Base-by-base conservation (phyloP, 2,329 filamentous ascomycete species). In the Calonectria pseudoturangicola region DNA sequence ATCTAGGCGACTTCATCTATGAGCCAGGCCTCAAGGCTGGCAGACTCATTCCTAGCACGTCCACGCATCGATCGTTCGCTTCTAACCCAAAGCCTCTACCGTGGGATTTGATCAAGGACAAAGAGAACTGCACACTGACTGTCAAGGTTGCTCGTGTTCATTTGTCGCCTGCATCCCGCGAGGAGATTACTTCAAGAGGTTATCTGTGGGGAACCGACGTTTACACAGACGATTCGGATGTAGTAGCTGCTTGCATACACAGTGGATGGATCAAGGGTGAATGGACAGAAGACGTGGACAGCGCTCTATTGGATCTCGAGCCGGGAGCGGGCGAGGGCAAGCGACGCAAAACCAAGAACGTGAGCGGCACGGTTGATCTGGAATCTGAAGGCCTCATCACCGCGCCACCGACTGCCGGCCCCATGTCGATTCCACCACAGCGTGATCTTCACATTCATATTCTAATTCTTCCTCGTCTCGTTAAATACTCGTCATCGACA, bases 191-290 rank as follows among this genome's bases (percentile, higher is more conserved):
- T 13, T 86, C 91, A 9, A 91, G 95, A 41, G 90, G 93, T 25
- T 94, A 94, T 9, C 83, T 99, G 0, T 99, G 96, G 96, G 97
- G 97, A 1, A 97, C 95, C 0, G 96, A 97, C 45, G 90, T 99
- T 8, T 98, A 98, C 82, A 98, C 95, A 0, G 97, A 99, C 78
- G 97, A 99, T 83, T 98, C 95, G 0, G 97, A 99, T 81, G 92
- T 97, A 0, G 90, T 99, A 28, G 96, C 95, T 0, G 96, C 96
- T 2, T 96, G 96, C 72, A 96, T 99, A 56, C 97, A 99, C 82
- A 92, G 93, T 2, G 97, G 97, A 4, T 98, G 95, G 92, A 93
- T 99, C 77, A 92, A 93, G 50, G 96, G 96, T 41, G 95, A 96
- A 79, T 98, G 96, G 93, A 88, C 92, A 5, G 92, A 95, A 8